Conservation (phyloP, 768 basidiomycete species). For the Kwoniella botswanensis region DNA sequence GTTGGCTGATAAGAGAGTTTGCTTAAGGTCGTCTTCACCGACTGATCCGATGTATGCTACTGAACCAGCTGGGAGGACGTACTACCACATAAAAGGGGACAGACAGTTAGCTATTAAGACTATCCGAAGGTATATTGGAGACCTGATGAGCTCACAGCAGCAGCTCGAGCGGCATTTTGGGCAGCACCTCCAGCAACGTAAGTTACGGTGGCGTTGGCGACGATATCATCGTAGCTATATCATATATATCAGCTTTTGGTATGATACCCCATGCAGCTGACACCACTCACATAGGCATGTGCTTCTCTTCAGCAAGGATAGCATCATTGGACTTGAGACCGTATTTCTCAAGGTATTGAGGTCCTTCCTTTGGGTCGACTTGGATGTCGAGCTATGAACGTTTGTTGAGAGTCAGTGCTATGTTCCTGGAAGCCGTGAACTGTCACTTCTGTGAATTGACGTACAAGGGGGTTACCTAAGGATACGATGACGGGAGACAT, state of each 20-base stretch:
- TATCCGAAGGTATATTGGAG: neutral
- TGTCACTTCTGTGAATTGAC: slow-evolving; percentile 16
- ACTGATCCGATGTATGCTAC: slow-evolving; percentile 95
- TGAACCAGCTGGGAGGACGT: slow-evolving; percentile 81
- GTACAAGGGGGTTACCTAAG: slow-evolving; percentile 91
- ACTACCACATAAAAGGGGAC: slow-evolving; percentile 64
- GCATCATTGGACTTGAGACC: slow-evolving; percentile 91
- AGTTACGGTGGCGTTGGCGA: slow-evolving; percentile 72
- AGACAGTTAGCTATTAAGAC: neutral
- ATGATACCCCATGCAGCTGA: neutral
- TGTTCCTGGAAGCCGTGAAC: neutral
- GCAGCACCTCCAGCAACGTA: slow-evolving; percentile 97
- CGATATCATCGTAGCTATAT: slow-evolving; percentile 83
- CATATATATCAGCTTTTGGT: neutral
- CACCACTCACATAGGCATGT: slow-evolving; percentile 76
- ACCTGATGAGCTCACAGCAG: slow-evolving; percentile 70
- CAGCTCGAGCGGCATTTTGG: slow-evolving; percentile 94
- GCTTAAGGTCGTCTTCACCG: slow-evolving; percentile 87
- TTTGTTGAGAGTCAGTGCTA: neutral
- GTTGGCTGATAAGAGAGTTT: slow-evolving; percentile 88
- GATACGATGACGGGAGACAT: slow-evolving; percentile 70
- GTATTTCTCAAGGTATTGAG: slow-evolving; percentile 85
- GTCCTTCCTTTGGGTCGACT: slow-evolving; percentile 72
- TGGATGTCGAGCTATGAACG: slow-evolving; percentile 72
- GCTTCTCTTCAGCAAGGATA: slow-evolving; percentile 88